A percentile compares a stretch with the other conserved stretches of the same genome.
These are phyloP conservation scores for Penicillium goetzii DNA, from an alignment of 495 filamentous ascomycete genomes.

Conservation along the genomic window DNA sequence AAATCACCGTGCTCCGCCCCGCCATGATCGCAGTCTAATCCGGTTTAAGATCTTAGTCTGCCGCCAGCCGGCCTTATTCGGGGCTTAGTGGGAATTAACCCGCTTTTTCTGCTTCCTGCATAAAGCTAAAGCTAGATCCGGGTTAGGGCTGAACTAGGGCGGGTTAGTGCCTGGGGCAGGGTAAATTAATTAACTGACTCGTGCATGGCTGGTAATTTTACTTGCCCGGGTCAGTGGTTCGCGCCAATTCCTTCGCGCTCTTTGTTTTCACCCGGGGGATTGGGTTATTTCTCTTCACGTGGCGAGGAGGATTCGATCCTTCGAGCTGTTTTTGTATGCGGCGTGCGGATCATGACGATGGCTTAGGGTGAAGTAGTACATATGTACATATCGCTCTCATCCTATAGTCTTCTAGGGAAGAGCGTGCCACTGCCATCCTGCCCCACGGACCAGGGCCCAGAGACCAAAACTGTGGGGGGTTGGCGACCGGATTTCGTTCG, in stretches of 20 bases:
- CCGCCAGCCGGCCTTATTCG: slow-evolving; percentile 6
- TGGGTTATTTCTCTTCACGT: background rate
- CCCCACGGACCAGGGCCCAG: background rate
- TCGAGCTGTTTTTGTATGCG: slow-evolving; percentile 1
- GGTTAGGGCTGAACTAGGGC: background rate
- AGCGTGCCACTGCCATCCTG: background rate
- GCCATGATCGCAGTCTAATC: slow-evolving; percentile 9
- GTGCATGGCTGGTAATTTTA: slow-evolving; percentile 7
- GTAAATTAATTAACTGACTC: slow-evolving; percentile 5
- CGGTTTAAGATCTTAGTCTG: background rate
- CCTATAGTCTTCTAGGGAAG: background rate
- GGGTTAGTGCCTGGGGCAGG: slow-evolving; percentile 8
- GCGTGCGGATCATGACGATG: slow-evolving; percentile 9
- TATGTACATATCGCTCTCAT: background rate
- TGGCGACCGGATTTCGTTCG: background rate
- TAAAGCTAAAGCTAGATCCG: background rate
- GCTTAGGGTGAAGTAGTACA: background rate
- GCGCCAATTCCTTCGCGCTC: slow-evolving; percentile 10
- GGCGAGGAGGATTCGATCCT: background rate
- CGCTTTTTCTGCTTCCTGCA: slow-evolving; percentile 4
- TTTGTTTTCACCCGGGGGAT: background rate
- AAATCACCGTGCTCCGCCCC: slow-evolving; percentile 5
- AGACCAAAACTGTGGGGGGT: background rate
- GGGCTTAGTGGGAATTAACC: slow-evolving; percentile 8
- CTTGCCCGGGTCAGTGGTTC: slow-evolving; percentile 10